A percentile compares a stretch with the other conserved stretches of the same genome.
Evolutionary conservation across 2,329 filamentous ascomycete species (phyloP).

Genomic region (Plectosphaerella sp.): DNA sequence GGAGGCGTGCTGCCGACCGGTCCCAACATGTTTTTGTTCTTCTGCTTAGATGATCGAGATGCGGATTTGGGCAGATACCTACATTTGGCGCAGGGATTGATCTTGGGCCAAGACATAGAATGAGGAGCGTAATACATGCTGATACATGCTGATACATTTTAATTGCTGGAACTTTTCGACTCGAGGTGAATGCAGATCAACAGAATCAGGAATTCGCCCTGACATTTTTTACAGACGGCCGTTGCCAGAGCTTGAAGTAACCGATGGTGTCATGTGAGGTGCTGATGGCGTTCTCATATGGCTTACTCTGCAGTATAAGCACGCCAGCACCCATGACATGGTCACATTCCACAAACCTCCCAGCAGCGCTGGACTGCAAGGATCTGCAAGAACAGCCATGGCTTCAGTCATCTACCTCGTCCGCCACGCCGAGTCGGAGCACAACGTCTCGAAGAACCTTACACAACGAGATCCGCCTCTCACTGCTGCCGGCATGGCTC

Average conservation of each 20-base stretch:
- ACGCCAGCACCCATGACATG: not conserved
- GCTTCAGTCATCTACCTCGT: conserved; percentile 9
- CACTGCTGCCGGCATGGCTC: conserved; percentile 4
- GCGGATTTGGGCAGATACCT: too few relatives aligned
- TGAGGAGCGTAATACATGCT: too few relatives aligned
- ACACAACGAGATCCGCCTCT: conserved; percentile 10
- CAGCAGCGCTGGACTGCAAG: not conserved
- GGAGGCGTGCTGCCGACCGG: not conserved
- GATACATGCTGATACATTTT: too few relatives aligned
- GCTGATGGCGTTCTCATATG: not conserved
- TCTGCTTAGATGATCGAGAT: too few relatives aligned
- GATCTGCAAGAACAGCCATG: not conserved
- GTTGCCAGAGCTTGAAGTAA: not conserved
- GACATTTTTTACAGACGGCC: not conserved
- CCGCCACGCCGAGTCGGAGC: conserved; percentile 12
- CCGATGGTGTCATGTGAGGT: not conserved
- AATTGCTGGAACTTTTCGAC: too few relatives aligned
- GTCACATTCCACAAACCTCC: not conserved
- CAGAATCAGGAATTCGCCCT: too few relatives aligned
- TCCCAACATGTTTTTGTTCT: too few relatives aligned
- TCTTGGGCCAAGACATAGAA: too few relatives aligned
- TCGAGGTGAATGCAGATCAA: too few relatives aligned
- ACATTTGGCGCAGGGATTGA: too few relatives aligned
- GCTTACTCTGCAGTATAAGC: not conserved
- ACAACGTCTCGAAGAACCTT: conserved; percentile 13